A percentile compares a stretch with the other conserved stretches of the same genome.
phyloP scores from a whole-genome alignment of 495 filamentous ascomycete species.

The Cryomyces antarcticus region DNA sequence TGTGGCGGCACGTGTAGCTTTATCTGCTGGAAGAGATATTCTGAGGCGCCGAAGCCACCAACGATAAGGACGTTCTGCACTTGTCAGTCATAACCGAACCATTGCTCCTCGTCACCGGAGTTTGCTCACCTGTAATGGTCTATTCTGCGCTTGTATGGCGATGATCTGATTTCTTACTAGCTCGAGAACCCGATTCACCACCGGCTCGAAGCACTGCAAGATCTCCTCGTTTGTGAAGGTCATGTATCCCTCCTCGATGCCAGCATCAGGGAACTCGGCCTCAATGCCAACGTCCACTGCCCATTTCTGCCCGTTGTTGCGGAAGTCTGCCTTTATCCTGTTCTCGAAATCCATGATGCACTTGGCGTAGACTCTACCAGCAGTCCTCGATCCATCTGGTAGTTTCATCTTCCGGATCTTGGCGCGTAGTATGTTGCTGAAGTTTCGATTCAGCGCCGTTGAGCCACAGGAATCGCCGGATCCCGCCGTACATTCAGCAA shows the following conservation, averaged over 20 bases:
- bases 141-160: conserved; percentile 56
- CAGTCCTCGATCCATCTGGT: conserved; percentile 52
- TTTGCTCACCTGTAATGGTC: conserved; percentile 41
- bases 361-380: conserved; percentile 55
- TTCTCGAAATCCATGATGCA: conserved; percentile 71
- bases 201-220: conserved; percentile 58
- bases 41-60: conserved; percentile 54
- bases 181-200: conserved; percentile 55
- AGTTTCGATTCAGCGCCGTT: conserved; percentile 54
- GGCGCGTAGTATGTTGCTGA: conserved; percentile 52
- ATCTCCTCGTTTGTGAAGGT: conserved; percentile 69
- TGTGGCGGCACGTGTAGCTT: conserved; percentile 65
- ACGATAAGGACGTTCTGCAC: conserved; percentile 50
- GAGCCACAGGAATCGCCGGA: conserved; percentile 59
- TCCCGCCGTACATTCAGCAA: conserved; percentile 54
- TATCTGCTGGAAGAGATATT: conserved; percentile 67
- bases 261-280: conserved; percentile 55
- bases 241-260: conserved; percentile 63
- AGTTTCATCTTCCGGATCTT: conserved; percentile 68
- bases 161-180: conserved; percentile 61
- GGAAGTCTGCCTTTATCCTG: conserved; percentile 60
- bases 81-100: neutral
- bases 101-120: neutral
- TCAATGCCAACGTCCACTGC: conserved; percentile 60
- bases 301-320: conserved; percentile 66